Conservation (phyloP, 1,284 basidiomycete species). For the Pseudozyma sp. region DNA sequence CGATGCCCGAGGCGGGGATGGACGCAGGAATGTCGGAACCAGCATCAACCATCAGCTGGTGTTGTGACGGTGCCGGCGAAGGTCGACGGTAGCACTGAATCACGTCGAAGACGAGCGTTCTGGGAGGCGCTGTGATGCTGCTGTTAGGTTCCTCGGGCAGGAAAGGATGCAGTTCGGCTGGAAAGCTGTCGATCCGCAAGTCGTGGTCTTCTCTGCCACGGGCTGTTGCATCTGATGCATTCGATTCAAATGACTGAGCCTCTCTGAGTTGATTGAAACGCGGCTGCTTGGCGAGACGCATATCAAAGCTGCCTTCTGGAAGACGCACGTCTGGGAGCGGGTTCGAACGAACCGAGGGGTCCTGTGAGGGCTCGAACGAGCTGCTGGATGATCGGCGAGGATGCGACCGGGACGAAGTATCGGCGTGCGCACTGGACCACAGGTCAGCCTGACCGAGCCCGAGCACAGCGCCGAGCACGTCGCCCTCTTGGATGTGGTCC, state of each 20-base stretch:
- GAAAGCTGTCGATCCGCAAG: conserved; percentile 15
- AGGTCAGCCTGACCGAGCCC: conserved; percentile 47
- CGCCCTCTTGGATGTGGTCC: conserved; percentile 52
- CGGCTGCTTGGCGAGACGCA: conserved; percentile 22
- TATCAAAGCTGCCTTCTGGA: conserved; percentile 36
- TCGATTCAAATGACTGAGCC: conserved; percentile 48
- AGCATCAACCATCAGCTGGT: not conserved
- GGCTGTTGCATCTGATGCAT: conserved; percentile 40
- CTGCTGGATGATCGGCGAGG: conserved; percentile 26
- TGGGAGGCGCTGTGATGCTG: not conserved
- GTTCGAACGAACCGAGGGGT: not conserved
- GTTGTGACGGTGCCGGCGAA: not conserved
- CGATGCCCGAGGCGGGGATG: not conserved
- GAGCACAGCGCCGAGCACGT: conserved; percentile 62
- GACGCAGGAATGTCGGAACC: conserved; percentile 1
- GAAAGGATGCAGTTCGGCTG: conserved; percentile 29
- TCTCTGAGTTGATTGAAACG: conserved; percentile 44
- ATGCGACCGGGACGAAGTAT: conserved; percentile 3
- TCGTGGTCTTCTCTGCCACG: conserved; percentile 19
- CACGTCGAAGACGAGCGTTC: conserved; percentile 52
- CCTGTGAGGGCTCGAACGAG: conserved; percentile 14
- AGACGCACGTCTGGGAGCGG: conserved; percentile 27
- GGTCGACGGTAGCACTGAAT: conserved; percentile 48
- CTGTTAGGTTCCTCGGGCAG: not conserved
- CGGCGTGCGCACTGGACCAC: conserved; percentile 18